Base-by-base conservation (phyloP, 2,329 filamentous ascomycete genomes). In the Onygenales sp. region DNA sequence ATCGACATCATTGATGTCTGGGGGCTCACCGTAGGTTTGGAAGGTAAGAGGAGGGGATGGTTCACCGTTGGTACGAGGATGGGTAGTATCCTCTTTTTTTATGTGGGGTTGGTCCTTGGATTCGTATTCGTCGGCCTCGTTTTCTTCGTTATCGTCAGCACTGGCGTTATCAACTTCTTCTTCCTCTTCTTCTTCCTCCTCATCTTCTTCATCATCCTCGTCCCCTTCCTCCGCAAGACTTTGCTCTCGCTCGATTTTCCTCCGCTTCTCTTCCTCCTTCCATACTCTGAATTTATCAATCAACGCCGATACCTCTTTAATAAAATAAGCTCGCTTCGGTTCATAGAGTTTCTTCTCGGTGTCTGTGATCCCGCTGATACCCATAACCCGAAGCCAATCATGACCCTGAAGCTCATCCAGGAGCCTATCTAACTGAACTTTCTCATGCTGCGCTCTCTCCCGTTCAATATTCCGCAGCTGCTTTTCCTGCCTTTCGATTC, bases 381-480 rank as follows among this genome's bases (percentile, higher is more conserved):
- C 93, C 83, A 98, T 90, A 3, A 91, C 81, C 56, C 87, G 85
- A 53, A 96, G 76, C 93, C 93, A 98, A 69, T 97, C 93, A 54
- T 87, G 88, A 2, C 92, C 88, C 66, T 89, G 86, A 1, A 98
- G 78, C 14, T 89, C 89, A 52, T 93, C 89, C 6, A 96, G 77
- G 13, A 85, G 70, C 6, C 81, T 74, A 56, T 85, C 82, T n/a
- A 85, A 69, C 59, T 84, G 80, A 46, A 79, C 76, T 59, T 85
- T 84, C 59, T 85, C 81, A 63, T 85, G 82, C 71, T 83, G 82
- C 4, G 82, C 81, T 37, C 80, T 73, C 64, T 85, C 82, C 56
- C 80, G 79, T 62, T 86, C 83, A 53, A 85, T 84, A 60, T 85
- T 86, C 49, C 83, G 80, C 27, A 84, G 74, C 62, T 84, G 82